Conservation (phyloP, 345 rosid species). For the Noccaea caerulescens region DNA sequence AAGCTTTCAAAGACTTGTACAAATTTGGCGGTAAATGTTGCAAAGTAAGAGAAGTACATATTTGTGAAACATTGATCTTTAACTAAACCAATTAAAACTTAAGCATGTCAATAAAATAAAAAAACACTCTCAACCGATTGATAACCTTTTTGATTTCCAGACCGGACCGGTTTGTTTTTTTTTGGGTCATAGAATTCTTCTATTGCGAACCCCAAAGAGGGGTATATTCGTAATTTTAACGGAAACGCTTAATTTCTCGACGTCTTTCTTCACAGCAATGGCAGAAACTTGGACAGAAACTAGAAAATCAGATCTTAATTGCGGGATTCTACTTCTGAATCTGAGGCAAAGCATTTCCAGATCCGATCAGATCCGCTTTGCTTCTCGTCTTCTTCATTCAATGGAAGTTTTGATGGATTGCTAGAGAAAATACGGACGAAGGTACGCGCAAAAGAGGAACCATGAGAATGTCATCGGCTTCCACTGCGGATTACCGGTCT, state of each 20-base stretch:
- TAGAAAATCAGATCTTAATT: constrained; percentile 38
- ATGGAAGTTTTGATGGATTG: constrained; percentile 29
- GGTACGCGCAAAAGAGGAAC: constrained; percentile 12
- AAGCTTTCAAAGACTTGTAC: constrained; percentile 5
- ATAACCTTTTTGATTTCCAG: background rate
- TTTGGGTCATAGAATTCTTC: background rate
- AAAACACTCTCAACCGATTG: background rate
- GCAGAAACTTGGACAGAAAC: constrained; percentile 25
- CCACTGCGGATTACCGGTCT: constrained; percentile 52
- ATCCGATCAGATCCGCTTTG: constrained; percentile 39
- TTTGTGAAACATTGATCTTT: background rate
- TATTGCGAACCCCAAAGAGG: background rate
- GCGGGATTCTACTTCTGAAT: constrained; percentile 28
- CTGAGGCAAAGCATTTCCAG: constrained; percentile 41
- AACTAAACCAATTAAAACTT: background rate
- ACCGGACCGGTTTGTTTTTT: constrained; percentile 15
- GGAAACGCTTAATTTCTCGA: constrained; percentile 35
- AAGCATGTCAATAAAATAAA: too few species aligned
- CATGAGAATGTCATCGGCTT: constrained; percentile 52
- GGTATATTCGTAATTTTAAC: constrained; percentile 1
- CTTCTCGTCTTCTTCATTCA: constrained; percentile 17
- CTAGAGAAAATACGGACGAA: constrained; percentile 29
- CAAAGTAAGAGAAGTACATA: background rate
- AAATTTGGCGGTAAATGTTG: background rate
- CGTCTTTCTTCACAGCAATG: constrained; percentile 38